A percentile compares a stretch with the other conserved stretches of the same genome.
Conservation (phyloP, 495 filamentous ascomycete genomes). For the Pyrenula aspistea region DNA sequence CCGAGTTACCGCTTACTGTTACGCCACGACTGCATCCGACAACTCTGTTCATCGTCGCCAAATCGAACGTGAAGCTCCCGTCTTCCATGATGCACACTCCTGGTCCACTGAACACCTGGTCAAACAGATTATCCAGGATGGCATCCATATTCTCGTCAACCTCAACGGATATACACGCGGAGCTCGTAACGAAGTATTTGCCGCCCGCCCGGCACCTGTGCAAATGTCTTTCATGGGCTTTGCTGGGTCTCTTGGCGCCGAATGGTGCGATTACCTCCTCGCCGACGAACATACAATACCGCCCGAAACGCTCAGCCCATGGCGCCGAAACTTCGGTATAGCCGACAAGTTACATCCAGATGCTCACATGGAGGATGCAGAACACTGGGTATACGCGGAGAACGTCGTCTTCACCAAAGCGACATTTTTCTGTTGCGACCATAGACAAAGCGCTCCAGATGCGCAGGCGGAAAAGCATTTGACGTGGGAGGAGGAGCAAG, state of each 20-base stretch:
- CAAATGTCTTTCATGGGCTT: slow-evolving; percentile 99
- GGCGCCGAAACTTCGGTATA: slow-evolving; percentile 59
- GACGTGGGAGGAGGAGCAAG: slow-evolving; percentile 79
- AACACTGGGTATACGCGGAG: slow-evolving; percentile 90
- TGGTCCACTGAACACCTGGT: slow-evolving; percentile 82
- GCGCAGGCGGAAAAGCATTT: slow-evolving; percentile 43
- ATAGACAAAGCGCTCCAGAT: slow-evolving; percentile 83
- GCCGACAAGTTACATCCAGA: slow-evolving; percentile 60
- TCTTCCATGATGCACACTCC: slow-evolving; percentile 76
- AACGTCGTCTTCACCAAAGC: slow-evolving; percentile 92
- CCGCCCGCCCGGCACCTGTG: slow-evolving; percentile 85
- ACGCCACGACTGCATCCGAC: slow-evolving; percentile 91
- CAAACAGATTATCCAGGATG: slow-evolving; percentile 83
- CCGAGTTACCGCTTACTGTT: slow-evolving; percentile 79
- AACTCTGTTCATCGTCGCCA: slow-evolving; percentile 84
- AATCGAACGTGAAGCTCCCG: slow-evolving; percentile 87
- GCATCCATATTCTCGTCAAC: slow-evolving; percentile 93
- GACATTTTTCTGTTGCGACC: slow-evolving; percentile 98
- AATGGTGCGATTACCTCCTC: slow-evolving; percentile 97
- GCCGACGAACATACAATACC: slow-evolving; percentile 86
- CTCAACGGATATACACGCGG: slow-evolving; percentile 95
- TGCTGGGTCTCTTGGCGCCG: slow-evolving; percentile 87
- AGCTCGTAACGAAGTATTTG: slow-evolving; percentile 95
- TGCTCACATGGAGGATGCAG: slow-evolving; percentile 45
- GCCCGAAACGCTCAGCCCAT: slow-evolving; percentile 64